These are phyloP conservation scores for Tilletia caries DNA, from an alignment of 1,284 basidiomycete genomes.

Conservation along the genomic window DNA sequence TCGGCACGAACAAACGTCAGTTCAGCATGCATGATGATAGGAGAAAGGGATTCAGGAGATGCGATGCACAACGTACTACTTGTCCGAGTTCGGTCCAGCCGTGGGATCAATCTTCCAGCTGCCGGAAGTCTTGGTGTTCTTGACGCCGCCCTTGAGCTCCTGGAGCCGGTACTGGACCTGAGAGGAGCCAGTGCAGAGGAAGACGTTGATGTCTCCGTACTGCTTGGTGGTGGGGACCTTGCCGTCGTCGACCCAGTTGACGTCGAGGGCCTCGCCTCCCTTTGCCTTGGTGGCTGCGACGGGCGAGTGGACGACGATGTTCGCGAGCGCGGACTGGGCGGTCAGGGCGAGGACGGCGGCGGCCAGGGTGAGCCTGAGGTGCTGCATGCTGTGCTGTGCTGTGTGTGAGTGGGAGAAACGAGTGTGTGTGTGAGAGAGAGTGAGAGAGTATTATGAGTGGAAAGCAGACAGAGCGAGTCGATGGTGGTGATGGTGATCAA, in stretches of 20 bases:
- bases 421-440: background rate
- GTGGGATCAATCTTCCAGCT: conserved; percentile 28
- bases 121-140: conserved; percentile 18
- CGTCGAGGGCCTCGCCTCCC: conserved; percentile 29
- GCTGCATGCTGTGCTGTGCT: background rate
- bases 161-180: conserved; percentile 46
- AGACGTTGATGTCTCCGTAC: conserved; percentile 46
- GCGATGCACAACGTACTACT: conserved; percentile 34
- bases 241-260: conserved; percentile 45
- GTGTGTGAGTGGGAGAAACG: background rate
- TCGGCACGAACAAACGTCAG: too few relatives aligned
- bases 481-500: background rate
- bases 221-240: conserved; percentile 26
- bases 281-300: conserved; percentile 26
- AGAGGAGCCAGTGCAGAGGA: conserved; percentile 38
- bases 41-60: background rate
- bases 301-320: conserved; percentile 7
- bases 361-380: background rate
- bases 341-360: background rate
- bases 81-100: conserved; percentile 35
- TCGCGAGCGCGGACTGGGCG: background rate
- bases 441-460: background rate
- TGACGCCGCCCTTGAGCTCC: conserved; percentile 30
- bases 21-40: background rate
- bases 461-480: background rate